Evolutionary conservation across 2,329 filamentous ascomycete genomes (phyloP), one percentile per base, ranked within the genome.

Genomic region (Trichoderma simmonsii): DNA sequence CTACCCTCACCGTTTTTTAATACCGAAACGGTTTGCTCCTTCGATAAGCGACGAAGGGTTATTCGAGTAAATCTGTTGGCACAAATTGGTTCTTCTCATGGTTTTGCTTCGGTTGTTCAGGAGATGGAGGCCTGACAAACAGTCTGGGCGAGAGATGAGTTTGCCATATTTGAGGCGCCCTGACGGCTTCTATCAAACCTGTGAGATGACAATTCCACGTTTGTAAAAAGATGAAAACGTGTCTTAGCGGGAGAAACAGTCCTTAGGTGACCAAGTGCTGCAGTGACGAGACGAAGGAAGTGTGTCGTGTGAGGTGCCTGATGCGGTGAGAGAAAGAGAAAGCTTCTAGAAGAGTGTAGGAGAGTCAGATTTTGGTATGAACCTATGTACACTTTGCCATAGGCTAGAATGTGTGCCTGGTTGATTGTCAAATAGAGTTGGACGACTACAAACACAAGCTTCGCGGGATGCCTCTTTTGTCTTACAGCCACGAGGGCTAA

Each of bases 121-220:
- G 30, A 62, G 39, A 36, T 36, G 39, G 48, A 43, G 57, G n/a
- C 11, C 39, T n/a, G 9, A 36, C 66, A 70, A 70, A 70, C 66
- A 70, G 32, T 28, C 32, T 67, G 14, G 32, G 48, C 6, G 5
- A 24, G 2, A 15, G 48, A 28, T n/a, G 24, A 30, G 28, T 61
- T 62, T 43, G 66, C 32, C n/a, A 24, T 32, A 39, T 32, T 43
- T 18, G 66, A 62, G 14, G 57, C 57, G 51, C 9, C 32, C n/a
- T 36, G 30, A 70, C 39, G 28, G 39, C 39, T 70, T 61, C 36
- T 54, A 59, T 61, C 48, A 12, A 70, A 14, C 57, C 11, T 61
- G 66, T 70, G 66, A 61, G 39, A 70, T 62, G 66, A 11, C 39
- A 70, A 61, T 32, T 15, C 24, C n/a, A 28, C 66, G 57, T 62